Evolutionary conservation across 2,329 filamentous ascomycete species (phyloP).

Genomic region (Myriosclerotinia scirpicola): DNA sequence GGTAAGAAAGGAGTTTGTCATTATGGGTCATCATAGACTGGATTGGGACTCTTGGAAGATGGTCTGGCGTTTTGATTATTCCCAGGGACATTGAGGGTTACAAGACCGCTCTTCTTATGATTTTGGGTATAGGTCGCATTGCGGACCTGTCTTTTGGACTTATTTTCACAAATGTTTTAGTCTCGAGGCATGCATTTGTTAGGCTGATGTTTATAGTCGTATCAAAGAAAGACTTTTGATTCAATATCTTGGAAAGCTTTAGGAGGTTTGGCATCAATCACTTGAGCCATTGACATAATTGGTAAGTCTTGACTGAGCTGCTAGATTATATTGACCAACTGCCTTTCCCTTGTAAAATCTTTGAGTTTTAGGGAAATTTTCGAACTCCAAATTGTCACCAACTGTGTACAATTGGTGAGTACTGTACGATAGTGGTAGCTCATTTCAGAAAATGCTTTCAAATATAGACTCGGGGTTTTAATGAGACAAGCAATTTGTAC

Average conservation of each 20-base stretch:
- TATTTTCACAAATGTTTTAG: background rate
- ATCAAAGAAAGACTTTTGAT: conserved; percentile 16
- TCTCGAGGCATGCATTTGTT: conserved; percentile 15
- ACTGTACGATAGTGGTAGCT: background rate
- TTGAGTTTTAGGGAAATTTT: background rate
- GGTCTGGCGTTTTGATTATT: conserved; percentile 21
- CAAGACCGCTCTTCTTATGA: conserved; percentile 13
- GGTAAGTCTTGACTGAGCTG: conserved; percentile 1
- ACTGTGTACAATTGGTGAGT: background rate
- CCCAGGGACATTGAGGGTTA: conserved; percentile 13
- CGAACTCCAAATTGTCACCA: background rate
- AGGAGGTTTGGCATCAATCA: background rate
- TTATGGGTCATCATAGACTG: conserved; percentile 19
- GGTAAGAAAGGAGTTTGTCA: conserved; percentile 15
- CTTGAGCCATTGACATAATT: background rate
- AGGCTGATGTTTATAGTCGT: conserved; percentile 24
- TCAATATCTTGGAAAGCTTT: conserved; percentile 1
- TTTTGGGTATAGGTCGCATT: conserved; percentile 20
- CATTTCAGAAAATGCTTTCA: background rate
- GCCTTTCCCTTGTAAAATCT: background rate
- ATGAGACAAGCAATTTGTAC: background rate
- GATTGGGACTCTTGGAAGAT: conserved; percentile 11
- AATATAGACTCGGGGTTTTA: background rate
- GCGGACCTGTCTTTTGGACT: conserved; percentile 4
- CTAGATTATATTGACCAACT: background rate